Conservation (phyloP, 2,329 filamentous ascomycete species). For the Alternaria alternata region DNA sequence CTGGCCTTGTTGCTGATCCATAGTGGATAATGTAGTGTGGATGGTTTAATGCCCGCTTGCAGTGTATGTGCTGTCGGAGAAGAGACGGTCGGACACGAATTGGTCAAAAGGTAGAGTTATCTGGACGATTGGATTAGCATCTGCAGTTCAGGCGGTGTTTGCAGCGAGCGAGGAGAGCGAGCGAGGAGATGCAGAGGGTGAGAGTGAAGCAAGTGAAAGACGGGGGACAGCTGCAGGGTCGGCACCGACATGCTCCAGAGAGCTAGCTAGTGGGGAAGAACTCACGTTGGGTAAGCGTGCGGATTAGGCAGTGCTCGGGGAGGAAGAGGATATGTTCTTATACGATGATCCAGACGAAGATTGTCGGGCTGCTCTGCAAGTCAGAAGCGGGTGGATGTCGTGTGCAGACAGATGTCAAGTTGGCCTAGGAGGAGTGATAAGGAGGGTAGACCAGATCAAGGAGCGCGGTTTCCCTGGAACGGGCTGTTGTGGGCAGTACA, state of each 20-base stretch:
- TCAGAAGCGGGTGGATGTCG: conserved; percentile 28
- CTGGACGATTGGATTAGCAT: conserved; percentile 34
- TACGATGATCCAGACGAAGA: conserved; percentile 32
- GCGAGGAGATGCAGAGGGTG: background rate
- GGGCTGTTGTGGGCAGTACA: conserved; percentile 38
- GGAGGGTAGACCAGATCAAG: conserved; percentile 47
- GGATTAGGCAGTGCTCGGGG: conserved; percentile 25
- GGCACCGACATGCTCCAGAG: conserved; percentile 29
- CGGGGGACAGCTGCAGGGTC: conserved; percentile 26
- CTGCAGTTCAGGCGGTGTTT: background rate
- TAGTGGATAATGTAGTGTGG: conserved; percentile 39
- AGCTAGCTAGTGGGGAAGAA: conserved; percentile 37
- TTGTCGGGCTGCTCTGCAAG: conserved; percentile 32
- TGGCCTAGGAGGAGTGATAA: conserved; percentile 39
- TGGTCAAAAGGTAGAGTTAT: conserved; percentile 33
- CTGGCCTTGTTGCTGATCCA: conserved; percentile 62
- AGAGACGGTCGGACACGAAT: conserved; percentile 36
- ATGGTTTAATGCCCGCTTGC: conserved; percentile 35
- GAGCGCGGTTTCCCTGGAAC: conserved; percentile 49
- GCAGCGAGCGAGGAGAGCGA: background rate
- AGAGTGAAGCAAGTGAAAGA: background rate
- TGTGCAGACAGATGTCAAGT: conserved; percentile 25
- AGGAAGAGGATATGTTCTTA: conserved; percentile 38
- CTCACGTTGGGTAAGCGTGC: conserved; percentile 39
- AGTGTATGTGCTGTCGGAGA: conserved; percentile 31